Evolutionary conservation across 2,329 filamentous ascomycete species (phyloP).

Genomic region (Ceratocystis huliohia): DNA sequence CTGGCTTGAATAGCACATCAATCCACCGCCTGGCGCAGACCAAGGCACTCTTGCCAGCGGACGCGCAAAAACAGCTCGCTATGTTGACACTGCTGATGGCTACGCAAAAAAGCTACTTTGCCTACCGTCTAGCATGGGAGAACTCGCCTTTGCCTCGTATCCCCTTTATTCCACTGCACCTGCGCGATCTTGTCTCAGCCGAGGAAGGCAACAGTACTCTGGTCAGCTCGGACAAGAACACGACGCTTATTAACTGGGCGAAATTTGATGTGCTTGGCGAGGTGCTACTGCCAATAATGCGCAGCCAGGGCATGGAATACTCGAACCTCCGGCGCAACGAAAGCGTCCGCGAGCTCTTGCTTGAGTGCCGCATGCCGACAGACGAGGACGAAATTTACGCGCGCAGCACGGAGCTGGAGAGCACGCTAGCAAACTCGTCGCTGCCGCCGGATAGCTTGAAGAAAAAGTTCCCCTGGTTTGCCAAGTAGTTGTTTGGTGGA

Average conservation of each 20-base stretch:
- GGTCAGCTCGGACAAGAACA: slow-evolving; percentile 48
- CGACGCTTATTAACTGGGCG: slow-evolving; percentile 81
- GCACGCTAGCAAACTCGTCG: slow-evolving; percentile 29
- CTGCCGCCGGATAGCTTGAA: slow-evolving; percentile 37
- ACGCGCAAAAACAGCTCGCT: slow-evolving; percentile 72
- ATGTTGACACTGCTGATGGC: slow-evolving; percentile 85
- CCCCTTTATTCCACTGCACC: slow-evolving; percentile 81
- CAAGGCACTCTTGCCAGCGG: slow-evolving; percentile 56
- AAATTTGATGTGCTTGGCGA: slow-evolving; percentile 97
- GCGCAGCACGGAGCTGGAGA: slow-evolving; percentile 47
- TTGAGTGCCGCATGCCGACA: slow-evolving; percentile 68
- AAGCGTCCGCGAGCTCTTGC: slow-evolving; percentile 56
- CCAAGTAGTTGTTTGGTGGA: slow-evolving; percentile 31
- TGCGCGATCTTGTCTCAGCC: slow-evolving; percentile 78
- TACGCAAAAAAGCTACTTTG: slow-evolving; percentile 80
- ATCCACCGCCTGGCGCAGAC: slow-evolving; percentile 77
- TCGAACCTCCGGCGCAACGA: slow-evolving; percentile 58
- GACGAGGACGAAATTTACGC: slow-evolving; percentile 73
- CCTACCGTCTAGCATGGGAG: slow-evolving; percentile 95
- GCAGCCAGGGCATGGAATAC: slow-evolving; percentile 77
- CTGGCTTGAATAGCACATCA: slow-evolving; percentile 78
- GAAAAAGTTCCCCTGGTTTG: slow-evolving; percentile 57
- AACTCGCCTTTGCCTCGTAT: slow-evolving; percentile 85
- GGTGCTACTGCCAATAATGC: slow-evolving; percentile 78
- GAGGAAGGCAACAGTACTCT: slow-evolving; percentile 89